Conservation (phyloP, 179 eudicot genomes). For the Sideroxylon spinosum region DNA sequence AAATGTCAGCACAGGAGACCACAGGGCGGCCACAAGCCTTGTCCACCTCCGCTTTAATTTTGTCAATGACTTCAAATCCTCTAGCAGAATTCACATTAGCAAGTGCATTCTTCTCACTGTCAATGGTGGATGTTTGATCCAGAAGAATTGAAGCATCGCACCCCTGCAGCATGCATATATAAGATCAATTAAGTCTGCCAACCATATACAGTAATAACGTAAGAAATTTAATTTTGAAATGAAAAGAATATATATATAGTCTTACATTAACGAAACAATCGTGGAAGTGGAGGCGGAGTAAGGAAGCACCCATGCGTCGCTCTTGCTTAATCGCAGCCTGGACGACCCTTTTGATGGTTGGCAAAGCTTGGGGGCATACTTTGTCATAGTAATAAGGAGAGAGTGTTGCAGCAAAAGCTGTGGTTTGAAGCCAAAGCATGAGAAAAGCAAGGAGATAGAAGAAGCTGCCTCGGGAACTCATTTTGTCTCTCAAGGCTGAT, state of each 20-base stretch:
- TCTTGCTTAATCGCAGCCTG: slow-evolving; percentile 29
- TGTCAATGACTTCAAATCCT: slow-evolving; percentile 42
- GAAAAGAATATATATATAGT: no score
- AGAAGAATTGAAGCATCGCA: slow-evolving; percentile 55
- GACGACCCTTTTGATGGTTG: slow-evolving; percentile 29
- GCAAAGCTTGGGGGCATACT: slow-evolving; percentile 34
- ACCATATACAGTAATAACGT: no score
- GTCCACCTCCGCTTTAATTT: slow-evolving; percentile 32
- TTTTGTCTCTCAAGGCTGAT: background rate
- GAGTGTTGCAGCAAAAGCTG: slow-evolving; percentile 9
- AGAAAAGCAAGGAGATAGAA: slow-evolving; percentile 1
- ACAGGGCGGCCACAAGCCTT: slow-evolving; percentile 26
- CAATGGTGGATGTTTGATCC: slow-evolving; percentile 31
- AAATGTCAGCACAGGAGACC: slow-evolving; percentile 49
- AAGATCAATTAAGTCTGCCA: background rate
- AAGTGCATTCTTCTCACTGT: slow-evolving; percentile 36
- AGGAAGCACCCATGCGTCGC: slow-evolving; percentile 57
- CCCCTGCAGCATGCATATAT: slow-evolving; percentile 22
- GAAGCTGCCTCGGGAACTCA: background rate
- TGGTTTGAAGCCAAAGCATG: slow-evolving; percentile 11
- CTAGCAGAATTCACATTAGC: slow-evolving; percentile 41
- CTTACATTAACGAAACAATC: slow-evolving; percentile 52
- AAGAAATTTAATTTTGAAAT: no score
- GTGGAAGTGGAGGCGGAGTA: slow-evolving; percentile 50
- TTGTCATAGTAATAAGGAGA: slow-evolving; percentile 23